Evolutionary conservation across 2,329 filamentous ascomycete genomes (phyloP), one percentile per base, ranked within the genome.

Genomic region (Ophiostoma pallidulum): DNA sequence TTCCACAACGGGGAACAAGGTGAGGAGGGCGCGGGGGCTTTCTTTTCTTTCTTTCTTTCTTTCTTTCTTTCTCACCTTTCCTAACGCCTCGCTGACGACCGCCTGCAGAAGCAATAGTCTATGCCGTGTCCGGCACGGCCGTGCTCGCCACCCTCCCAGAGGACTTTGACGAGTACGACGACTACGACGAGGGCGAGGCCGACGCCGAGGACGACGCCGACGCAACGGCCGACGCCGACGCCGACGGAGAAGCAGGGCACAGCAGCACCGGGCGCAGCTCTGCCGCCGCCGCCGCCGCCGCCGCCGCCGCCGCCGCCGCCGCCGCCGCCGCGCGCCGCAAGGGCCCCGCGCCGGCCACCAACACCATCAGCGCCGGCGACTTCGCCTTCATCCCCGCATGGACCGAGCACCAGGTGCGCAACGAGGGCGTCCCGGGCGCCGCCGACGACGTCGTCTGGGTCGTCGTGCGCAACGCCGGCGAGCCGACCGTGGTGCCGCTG

Each of bases 1-100:
- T 80, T 83, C 53, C 83, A 87, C 57, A 80, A 86, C 56, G 82
- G 80, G 47, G 74, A 80, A 58, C 79, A 86, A 70, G 77, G 77
- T 79, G 58, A 9, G 28, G 28, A 8, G 24, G n/a, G n/a, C n/a
- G n/a, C n/a, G n/a, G n/a, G n/a, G n/a, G n/a, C n/a, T n/a, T n/a
- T n/a, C n/a, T n/a, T n/a, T n/a, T n/a, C n/a, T n/a, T n/a, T n/a
- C n/a, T n/a, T n/a, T n/a, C n/a, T n/a, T n/a, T n/a, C n/a, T n/a
- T n/a, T n/a, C n/a, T n/a, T n/a, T n/a, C n/a, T n/a, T n/a, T n/a
- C n/a, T n/a, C n/a, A n/a, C n/a, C n/a, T n/a, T n/a, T n/a, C n/a
- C n/a, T n/a, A n/a, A n/a, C n/a, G n/a, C n/a, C n/a, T n/a, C n/a
- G n/a, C n/a, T n/a, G n/a, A n/a, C n/a, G n/a, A n/a, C n/a, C n/a